These are phyloP conservation scores for Spongospora subterranea DNA, from an alignment of 208 protist genomes.

Conservation along the genomic window DNA sequence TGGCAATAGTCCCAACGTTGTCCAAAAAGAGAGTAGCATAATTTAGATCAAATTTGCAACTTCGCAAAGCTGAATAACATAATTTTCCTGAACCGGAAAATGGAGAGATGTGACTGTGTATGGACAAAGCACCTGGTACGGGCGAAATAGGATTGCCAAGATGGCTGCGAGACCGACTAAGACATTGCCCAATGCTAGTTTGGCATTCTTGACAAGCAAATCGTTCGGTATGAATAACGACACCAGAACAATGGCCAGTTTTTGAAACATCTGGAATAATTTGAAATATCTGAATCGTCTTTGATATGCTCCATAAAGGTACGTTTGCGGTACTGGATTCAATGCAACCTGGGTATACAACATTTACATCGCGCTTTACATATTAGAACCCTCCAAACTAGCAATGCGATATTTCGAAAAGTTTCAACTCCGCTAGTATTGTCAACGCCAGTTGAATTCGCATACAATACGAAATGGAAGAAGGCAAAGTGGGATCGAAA, in stretches of 20 bases:
- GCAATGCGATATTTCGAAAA: no score
- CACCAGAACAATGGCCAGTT: neutral
- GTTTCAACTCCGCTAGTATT: no score
- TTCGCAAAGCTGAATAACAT: no score
- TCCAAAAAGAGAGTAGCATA: no score
- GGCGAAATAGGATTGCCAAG: constrained; percentile 18
- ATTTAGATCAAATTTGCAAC: no score
- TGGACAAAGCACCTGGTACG: constrained; percentile 14
- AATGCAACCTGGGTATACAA: neutral
- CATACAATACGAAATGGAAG: no score
- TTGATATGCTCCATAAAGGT: constrained; percentile 48
- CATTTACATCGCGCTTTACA: neutral
- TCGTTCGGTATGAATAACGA: constrained; percentile 1
- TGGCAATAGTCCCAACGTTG: no score
- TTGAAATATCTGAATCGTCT: constrained; percentile 46
- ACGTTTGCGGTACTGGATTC: constrained; percentile 44
- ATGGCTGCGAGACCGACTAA: neutral
- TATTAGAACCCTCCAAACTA: neutral
- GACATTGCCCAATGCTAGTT: neutral
- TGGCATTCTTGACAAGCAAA: neutral
- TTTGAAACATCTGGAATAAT: constrained; percentile 47
- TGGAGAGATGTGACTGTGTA: no score
- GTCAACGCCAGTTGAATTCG: no score
- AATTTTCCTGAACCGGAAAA: no score
- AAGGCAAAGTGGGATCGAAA: no score